Evolutionary conservation across 2,329 filamentous ascomycete genomes (phyloP).

Genomic region (Aureobasidium mangrovei): DNA sequence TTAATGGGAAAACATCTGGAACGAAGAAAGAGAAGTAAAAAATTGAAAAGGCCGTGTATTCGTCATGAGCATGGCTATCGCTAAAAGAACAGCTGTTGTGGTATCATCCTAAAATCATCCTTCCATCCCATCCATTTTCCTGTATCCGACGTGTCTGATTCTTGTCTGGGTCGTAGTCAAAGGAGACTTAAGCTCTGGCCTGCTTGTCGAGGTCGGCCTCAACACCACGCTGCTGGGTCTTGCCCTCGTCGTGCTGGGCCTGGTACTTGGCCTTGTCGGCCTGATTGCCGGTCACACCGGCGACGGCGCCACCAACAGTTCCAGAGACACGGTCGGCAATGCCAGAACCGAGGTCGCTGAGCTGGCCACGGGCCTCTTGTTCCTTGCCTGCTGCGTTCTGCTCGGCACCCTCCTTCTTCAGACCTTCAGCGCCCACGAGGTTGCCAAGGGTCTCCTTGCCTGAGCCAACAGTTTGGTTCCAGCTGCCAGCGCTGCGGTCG

Average conservation of each 20-base stretch:
- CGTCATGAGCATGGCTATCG: neutral
- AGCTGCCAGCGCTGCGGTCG: constrained; percentile 62
- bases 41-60: constrained; percentile 1
- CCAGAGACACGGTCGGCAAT: constrained; percentile 48
- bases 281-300: constrained; percentile 64
- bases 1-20: neutral
- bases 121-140: neutral
- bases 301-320: constrained; percentile 59
- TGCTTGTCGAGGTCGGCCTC: constrained; percentile 74
- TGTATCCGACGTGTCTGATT: neutral
- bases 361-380: constrained; percentile 74
- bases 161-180: neutral
- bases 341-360: constrained; percentile 64
- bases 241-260: constrained; percentile 67
- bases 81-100: neutral
- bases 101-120: constrained; percentile 6
- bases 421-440: constrained; percentile 61
- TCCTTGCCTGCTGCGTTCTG: constrained; percentile 75
- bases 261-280: constrained; percentile 56
- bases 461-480: constrained; percentile 83
- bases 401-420: constrained; percentile 64
- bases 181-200: constrained; percentile 27
- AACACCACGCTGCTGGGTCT: constrained; percentile 73
- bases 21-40: neutral
- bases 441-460: constrained; percentile 76